Evolutionary conservation across 2,329 filamentous ascomycete species (phyloP), one percentile per base, ranked within the genome.

Genomic region (Falciphora oryzae): DNA sequence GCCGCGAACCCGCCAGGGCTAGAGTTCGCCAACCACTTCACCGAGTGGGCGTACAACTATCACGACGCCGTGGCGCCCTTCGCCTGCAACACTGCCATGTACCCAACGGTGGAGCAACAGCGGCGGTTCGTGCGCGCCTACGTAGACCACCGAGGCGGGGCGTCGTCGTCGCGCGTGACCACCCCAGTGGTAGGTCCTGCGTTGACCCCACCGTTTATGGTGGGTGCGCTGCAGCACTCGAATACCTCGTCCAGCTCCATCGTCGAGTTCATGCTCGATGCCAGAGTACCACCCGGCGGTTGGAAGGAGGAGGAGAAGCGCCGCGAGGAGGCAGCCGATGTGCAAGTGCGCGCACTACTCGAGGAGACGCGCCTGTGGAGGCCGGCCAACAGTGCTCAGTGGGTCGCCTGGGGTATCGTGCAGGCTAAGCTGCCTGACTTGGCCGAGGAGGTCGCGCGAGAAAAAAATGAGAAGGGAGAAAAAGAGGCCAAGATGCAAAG

Each of bases 1-100:
- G 93, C 89, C 2, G 93, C 94, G 65, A 99, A 98, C 74, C 83
- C 89, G 0, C 88, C 87, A 0, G 95, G 93, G 1, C 82, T 92
- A 22, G 95, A 99, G 76, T 98, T 99, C 74, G 95, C 93, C 65
- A 99, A 99, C 75, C 95, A 99, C 77, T 99, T 99, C 77, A 91
- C 92, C 1, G 95, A 99, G 77, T 99, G 95, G 95, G 91, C 92
- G 70, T 98, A 98, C 81, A 94, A 99, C 77, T 99, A 99, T 77
- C 93, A 97, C 74, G 88, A 95, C 73, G 76, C 85, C 3, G 78
- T 80, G 32, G 78, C 77, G 38, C 80, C 92, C 0, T 87, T 86
- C 78, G 85, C 81, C 31, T 94, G 91, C 81, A 87, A 89, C 71
- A 84, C 84, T 6, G 78, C 79, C 63, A 76, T 79, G 63, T 99